Evolutionary conservation across 2,329 filamentous ascomycete species (phyloP).

Genomic region (Nannizziopsis arthrosporioides): DNA sequence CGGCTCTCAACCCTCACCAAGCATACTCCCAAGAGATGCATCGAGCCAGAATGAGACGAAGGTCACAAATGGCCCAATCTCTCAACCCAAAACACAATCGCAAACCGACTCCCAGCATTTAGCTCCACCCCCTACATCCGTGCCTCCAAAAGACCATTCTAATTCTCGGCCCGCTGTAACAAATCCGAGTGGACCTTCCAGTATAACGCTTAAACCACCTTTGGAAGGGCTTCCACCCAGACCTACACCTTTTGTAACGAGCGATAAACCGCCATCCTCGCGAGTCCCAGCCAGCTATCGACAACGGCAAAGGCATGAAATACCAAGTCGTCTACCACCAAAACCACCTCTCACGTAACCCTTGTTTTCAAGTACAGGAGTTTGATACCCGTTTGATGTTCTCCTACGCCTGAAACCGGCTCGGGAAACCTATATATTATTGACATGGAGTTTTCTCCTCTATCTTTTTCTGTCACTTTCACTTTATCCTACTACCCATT

Average conservation of each 20-base stretch:
- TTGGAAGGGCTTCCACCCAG: neutral
- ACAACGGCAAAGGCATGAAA: neutral
- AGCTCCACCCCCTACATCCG: neutral
- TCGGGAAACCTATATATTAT: no score
- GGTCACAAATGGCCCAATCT: neutral
- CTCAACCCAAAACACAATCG: neutral
- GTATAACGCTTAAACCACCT: neutral
- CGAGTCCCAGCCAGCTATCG: constrained; percentile 12
- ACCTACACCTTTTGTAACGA: neutral
- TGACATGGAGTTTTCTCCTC: no score
- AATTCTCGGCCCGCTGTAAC: neutral
- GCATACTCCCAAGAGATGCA: neutral
- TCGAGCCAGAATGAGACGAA: neutral
- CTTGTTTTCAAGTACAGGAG: constrained; percentile 2
- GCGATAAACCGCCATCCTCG: constrained; percentile 2
- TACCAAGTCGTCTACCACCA: constrained; percentile 5
- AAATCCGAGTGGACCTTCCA: neutral
- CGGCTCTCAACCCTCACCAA: neutral
- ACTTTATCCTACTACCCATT: no score
- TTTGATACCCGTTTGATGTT: neutral
- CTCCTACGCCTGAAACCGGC: no score
- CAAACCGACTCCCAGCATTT: neutral
- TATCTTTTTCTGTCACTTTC: no score
- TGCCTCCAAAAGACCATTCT: neutral
- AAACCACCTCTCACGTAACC: constrained; percentile 2